phyloP scores from a whole-genome alignment of 2,329 filamentous ascomycete species.

The Apiospora rasikravindrae region DNA sequence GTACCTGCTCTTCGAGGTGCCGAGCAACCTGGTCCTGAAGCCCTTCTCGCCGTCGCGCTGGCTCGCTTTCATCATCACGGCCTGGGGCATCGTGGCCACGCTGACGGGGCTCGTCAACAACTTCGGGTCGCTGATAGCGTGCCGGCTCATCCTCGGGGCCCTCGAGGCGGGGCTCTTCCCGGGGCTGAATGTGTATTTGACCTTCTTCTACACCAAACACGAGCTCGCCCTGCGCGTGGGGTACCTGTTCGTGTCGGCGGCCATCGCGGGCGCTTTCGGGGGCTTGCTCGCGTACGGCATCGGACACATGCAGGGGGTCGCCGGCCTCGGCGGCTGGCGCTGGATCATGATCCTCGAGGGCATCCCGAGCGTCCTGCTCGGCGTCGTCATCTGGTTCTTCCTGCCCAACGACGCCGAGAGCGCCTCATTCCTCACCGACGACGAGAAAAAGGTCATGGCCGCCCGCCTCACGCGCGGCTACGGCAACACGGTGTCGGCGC shows the following conservation, averaged over 20 bases:
- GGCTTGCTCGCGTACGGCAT: conserved; percentile 77
- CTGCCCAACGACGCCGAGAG: conserved; percentile 66
- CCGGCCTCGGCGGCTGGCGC: conserved; percentile 70
- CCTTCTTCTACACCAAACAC: conserved; percentile 76
- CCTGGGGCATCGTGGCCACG: conserved; percentile 73
- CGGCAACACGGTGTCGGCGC: conserved; percentile 52
- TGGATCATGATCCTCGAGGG: conserved; percentile 70
- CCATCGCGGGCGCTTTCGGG: conserved; percentile 73
- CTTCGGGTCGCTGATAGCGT: conserved; percentile 70
- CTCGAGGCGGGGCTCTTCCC: conserved; percentile 75
- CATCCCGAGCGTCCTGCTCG: conserved; percentile 56
- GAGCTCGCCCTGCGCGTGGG: conserved; percentile 76
- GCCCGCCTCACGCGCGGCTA: conserved; percentile 46
- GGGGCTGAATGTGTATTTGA: conserved; percentile 71
- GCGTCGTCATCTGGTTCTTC: conserved; percentile 59
- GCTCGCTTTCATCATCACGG: conserved; percentile 66
- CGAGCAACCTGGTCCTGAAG: conserved; percentile 69
- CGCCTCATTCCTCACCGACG: conserved; percentile 63
- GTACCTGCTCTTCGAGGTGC: conserved; percentile 66
- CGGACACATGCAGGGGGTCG: conserved; percentile 71
- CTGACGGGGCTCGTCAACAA: conserved; percentile 70
- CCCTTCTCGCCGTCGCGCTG: conserved; percentile 66
- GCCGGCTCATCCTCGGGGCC: conserved; percentile 70
- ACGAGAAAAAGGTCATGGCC: conserved; percentile 61
- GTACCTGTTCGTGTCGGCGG: conserved; percentile 74